Evolutionary conservation across 257 asterid genomes (phyloP), one percentile per base, ranked within the genome.

Genomic region (Orobanche coerulescens): DNA sequence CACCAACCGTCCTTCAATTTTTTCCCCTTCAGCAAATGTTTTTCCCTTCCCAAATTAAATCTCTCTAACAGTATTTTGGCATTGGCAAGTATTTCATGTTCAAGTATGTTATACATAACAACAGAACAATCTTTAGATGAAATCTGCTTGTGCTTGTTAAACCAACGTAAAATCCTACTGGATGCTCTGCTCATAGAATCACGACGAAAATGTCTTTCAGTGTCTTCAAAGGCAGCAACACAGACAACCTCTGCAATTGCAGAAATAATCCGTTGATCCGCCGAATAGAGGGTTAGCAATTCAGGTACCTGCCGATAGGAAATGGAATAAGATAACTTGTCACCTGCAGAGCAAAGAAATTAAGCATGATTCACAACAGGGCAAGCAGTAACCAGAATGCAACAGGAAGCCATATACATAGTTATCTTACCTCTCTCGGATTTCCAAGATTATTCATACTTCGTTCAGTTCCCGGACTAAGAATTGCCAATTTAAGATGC

Each of bases 251-350:
- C 96, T 44, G 83, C 94, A 64, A 91, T 82, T 22, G 71, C 82
- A 31, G 94, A 71, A 71, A 91, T 75, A 62, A 79, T 65, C 34
- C 22, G 69, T 64, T 81, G 83, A 65, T 85, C 85, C 18, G 86
- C 58, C 1, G 98, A 82, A 67, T 75, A 73, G 71, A 91, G 81
- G 71, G 71, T 63, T 65, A 88, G 75, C 75, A 74, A 52, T 57
- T 79, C 73, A 69, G 95, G 85, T 84, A 91, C 96, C 98, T 91
- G 97, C 87, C 40, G 94, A 84, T 58, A 77, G 81, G 82, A 90
- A 87, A 90, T 16, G 76, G 83, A 81, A 87, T 68, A 85, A 88
- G 84, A 90, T 77, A 82, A 91, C 85, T 77, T 76, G 71, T 86
- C 84, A 85, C 95, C 97, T 85, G 97, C 94, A 76, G 81, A 71